Base-by-base conservation (phyloP, 768 basidiomycete genomes). In the Leccinum olivaceopallidum region DNA sequence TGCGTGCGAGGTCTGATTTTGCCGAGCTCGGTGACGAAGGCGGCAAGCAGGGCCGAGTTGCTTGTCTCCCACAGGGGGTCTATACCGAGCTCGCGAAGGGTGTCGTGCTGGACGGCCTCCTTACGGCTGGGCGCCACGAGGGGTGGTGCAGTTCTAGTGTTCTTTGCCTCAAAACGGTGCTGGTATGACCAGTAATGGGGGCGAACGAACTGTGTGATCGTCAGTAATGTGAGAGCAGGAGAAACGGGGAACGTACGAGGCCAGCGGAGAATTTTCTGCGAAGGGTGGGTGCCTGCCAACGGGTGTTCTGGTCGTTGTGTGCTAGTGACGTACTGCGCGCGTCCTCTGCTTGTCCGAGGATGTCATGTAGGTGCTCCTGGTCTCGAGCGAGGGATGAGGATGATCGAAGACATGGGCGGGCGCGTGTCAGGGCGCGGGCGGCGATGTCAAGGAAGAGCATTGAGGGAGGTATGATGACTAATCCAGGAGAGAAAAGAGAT, bases 21-120 rank as follows among this genome's bases (percentile, higher is more conserved):
- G 56, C 90, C 88, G 86, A 95, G 90, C 51, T 86, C 83, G 0
- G 89, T 81, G 59, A 92, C 74, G 72, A 81, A 90, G 26, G 76
- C 55, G 50, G 80, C 76, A 57, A 95, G 75, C 36, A 94, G 73
- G 39, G 69, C 61, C 22, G 85, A 76, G 73, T 94, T 89, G 62
- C 78, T 76, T 56, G 84, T 81, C 72, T 90, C 85, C 63, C 84
- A 77, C 18, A 94, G 75, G 0, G 94, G 94, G 73, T 94, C 86
- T 63, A 95, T 78, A 59, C 79, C 77, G 32, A 89, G 79, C 65
- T 89, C 85, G 73, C 86, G 76, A 75, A 96, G 90, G 26, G 85
- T 72, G 72, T 97, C 95, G 8, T 74, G 71, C 28, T 77, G 67
- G 30, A 80, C 81, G 5, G 92, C 85, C 54, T 83, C 75, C 34